phyloP scores from a whole-genome alignment of 2,329 filamentous ascomycete species.

The Phyllosticta citriasiana region DNA sequence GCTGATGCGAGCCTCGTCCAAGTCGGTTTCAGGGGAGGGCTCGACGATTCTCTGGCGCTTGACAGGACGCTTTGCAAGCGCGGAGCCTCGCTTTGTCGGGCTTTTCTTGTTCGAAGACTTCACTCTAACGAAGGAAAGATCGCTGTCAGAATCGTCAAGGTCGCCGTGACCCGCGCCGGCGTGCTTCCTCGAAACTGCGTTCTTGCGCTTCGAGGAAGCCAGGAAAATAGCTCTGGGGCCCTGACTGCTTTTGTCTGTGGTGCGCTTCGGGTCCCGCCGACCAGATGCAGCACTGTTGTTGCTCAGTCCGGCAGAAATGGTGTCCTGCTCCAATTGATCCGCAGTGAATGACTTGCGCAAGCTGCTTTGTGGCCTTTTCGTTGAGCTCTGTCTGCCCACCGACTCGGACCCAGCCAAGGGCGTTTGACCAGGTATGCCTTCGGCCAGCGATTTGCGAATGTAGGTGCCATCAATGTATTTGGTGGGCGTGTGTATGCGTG shows the following conservation, averaged over 20 bases:
- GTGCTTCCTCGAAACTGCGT: neutral
- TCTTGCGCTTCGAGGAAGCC: neutral
- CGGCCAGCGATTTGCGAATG: constrained; percentile 13
- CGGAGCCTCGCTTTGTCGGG: neutral
- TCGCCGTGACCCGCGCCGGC: neutral
- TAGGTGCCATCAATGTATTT: constrained; percentile 24
- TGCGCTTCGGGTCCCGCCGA: neutral
- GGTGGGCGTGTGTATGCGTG: constrained; percentile 47
- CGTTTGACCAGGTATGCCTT: constrained; percentile 16
- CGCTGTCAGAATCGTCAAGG: neutral
- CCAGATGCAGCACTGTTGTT: neutral
- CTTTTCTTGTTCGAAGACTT: neutral
- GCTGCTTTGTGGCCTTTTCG: neutral
- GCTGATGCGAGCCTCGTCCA: constrained; percentile 28
- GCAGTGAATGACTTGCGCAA: neutral
- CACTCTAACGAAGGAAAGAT: neutral
- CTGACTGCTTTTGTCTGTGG: neutral
- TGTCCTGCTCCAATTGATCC: neutral
- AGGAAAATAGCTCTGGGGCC: neutral
- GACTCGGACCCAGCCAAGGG: neutral
- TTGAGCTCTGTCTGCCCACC: neutral
- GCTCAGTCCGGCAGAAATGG: neutral
- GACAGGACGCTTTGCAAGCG: constrained; percentile 13
- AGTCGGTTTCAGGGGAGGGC: neutral
- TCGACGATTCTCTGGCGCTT: constrained; percentile 5